Conservation (phyloP, 2,329 filamentous ascomycete species). For the Trichoderma endophyticum region DNA sequence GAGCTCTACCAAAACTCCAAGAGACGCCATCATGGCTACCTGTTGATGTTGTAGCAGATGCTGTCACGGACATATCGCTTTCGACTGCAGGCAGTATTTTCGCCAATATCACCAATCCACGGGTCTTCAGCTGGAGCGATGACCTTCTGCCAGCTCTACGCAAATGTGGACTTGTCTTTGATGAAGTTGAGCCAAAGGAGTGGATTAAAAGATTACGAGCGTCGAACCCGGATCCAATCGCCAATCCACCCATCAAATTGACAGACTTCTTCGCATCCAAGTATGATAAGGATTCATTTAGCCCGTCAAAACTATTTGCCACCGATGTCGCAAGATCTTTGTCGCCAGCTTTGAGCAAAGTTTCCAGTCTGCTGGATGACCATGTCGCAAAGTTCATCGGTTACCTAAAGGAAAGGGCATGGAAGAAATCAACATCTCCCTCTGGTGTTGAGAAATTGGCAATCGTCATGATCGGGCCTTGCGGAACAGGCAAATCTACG, state of each 20-base stretch:
- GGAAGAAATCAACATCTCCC: background rate
- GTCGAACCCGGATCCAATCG: background rate
- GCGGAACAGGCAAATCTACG: background rate
- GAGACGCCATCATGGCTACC: conserved; percentile 8
- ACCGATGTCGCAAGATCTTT: background rate
- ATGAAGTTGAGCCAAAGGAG: conserved; percentile 1
- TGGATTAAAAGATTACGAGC: conserved; percentile 1
- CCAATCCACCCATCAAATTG: background rate
- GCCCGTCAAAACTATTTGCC: background rate
- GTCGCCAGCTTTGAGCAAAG: background rate
- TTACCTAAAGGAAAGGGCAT: background rate
- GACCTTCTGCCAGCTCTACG: background rate
- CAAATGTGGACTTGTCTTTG: conserved; percentile 1
- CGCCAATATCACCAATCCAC: background rate
- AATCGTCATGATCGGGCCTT: background rate
- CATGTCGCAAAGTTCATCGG: background rate
- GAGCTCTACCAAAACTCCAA: conserved; percentile 39
- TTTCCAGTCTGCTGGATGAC: background rate
- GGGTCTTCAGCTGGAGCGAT: background rate
- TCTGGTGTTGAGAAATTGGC: background rate
- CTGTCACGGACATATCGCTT: background rate
- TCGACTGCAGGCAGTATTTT: background rate
- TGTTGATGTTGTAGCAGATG: background rate
- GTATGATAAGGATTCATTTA: background rate
- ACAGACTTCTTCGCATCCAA: conserved; percentile 4